Evolutionary conservation across 331 rosid genomes (phyloP).

Genomic region (Rosa hybrid): DNA sequence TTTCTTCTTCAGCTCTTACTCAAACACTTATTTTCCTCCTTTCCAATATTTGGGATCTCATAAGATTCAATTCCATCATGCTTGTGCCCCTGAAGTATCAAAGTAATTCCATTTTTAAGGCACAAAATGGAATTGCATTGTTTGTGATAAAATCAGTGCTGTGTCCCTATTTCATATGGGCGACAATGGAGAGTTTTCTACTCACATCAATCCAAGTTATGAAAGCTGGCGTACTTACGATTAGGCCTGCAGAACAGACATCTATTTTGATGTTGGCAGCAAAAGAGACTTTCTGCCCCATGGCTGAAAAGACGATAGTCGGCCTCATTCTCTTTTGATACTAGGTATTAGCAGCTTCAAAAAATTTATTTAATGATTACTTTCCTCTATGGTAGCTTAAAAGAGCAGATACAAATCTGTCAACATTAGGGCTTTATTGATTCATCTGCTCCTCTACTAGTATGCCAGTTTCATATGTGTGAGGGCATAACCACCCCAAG

Average conservation of each 20-base stretch:
- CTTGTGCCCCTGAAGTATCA: background rate
- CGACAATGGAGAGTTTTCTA: background rate
- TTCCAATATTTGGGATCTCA: background rate
- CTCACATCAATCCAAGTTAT: background rate
- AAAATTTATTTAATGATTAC: background rate
- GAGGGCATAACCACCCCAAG: background rate
- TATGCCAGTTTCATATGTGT: background rate
- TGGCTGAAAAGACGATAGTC: background rate
- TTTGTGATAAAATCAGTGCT: background rate
- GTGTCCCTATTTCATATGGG: background rate
- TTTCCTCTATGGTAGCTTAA: background rate
- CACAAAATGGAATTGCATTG: background rate
- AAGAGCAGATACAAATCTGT: background rate
- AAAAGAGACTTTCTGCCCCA: background rate
- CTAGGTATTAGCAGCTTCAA: background rate
- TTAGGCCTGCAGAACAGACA: background rate
- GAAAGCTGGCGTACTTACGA: background rate
- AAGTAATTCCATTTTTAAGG: background rate
- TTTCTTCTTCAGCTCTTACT: background rate
- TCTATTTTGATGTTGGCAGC: background rate
- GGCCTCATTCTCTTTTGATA: background rate
- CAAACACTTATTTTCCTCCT: background rate
- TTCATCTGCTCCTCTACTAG: background rate
- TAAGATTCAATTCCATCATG: background rate
- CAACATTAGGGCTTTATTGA: background rate